Base-by-base conservation (phyloP, 345 rosid species). In the Dovyalis caffra region DNA sequence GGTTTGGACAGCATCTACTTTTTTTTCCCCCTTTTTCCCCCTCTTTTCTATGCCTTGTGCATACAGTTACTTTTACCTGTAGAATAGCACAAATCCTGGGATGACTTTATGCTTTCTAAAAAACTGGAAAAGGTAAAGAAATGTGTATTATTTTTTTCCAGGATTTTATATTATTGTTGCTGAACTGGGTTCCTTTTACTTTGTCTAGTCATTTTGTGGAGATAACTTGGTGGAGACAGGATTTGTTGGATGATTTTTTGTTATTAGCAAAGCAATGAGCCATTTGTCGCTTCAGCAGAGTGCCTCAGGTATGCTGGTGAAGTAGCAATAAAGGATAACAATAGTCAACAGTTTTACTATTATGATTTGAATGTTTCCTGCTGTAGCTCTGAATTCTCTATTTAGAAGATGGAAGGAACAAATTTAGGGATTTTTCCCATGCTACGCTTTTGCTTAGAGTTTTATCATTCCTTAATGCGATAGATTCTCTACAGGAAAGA, bases 221-320 rank as follows among this genome's bases (percentile, higher is more conserved):
- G 79, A 57, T 51, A 70, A 12, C 25, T 25, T 12, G 28, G 81
- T 60, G 69, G 70, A 37, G 76, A 45, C 5, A 18, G 77, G 77
- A 73, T 73, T 79, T 75, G 77, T 77, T 87, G 88, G 83, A 85
- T 87, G 83, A 79, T 78, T 74, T 79, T 67, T 72, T 76, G 83
- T 74, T 70, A 66, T 8, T 82, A 77, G 76, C 74, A 73, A 75
- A 87, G 90, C 85, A 74, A 90, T 89, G 95, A 94, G 84, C 77
- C 87, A 77, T 69, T 75, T 66, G 11, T 76, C 83, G 69, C 87
- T 82, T 63, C 85, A 81, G 58, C 83, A 81, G n/a, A n/a, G n/a
- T 77, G 66, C 80, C 81, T 89, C 97, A 78, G 91, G 97, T 90
- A 76, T 70, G 82, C 51, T 43, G 33, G 8, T 40, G 34, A 15